These are phyloP conservation scores for Mortierella sp. DNA, from an alignment of 371 early-diverging fungal genomes.

Conservation along the genomic window DNA sequence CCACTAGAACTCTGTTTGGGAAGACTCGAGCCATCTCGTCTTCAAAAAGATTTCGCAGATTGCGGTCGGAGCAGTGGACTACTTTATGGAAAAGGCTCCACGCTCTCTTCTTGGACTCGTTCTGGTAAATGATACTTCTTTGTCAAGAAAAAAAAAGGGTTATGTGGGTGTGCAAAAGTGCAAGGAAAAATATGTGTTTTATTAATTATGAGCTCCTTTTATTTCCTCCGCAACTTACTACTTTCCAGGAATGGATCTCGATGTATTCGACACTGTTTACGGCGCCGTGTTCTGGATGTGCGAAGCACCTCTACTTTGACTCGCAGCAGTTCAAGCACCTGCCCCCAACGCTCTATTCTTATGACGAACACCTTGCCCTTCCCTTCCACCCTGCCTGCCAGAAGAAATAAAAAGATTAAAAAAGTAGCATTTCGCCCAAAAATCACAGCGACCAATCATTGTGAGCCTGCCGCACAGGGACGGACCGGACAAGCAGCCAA, in stretches of 20 bases:
- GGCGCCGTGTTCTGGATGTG: conserved; percentile 41
- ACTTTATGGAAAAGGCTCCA: conserved; percentile 31
- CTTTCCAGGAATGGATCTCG: conserved; percentile 45
- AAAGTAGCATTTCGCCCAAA: conserved; percentile 8
- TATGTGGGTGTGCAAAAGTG: neutral
- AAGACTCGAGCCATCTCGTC: conserved; percentile 51
- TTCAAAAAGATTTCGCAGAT: conserved; percentile 55
- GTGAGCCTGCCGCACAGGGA: neutral
- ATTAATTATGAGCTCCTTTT: neutral
- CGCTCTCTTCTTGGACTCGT: conserved; percentile 38
- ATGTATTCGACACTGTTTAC: conserved; percentile 42
- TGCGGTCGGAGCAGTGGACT: conserved; percentile 48
- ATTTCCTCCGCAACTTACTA: neutral
- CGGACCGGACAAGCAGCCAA: conserved; percentile 5
- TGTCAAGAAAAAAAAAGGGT: neutral
- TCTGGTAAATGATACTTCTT: conserved; percentile 16
- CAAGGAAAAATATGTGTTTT: neutral
- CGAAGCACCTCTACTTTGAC: conserved; percentile 50
- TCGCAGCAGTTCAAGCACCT: conserved; percentile 56
- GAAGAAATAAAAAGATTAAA: neutral
- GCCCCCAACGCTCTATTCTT: conserved; percentile 48
- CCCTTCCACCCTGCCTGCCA: conserved; percentile 36
- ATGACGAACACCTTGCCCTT: conserved; percentile 11
- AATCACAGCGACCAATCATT: neutral
- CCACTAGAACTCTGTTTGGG: conserved; percentile 38